These are phyloP conservation scores for Lasiodiplodia theobromae DNA, from an alignment of 2,329 filamentous ascomycete species.

Conservation along the genomic window DNA sequence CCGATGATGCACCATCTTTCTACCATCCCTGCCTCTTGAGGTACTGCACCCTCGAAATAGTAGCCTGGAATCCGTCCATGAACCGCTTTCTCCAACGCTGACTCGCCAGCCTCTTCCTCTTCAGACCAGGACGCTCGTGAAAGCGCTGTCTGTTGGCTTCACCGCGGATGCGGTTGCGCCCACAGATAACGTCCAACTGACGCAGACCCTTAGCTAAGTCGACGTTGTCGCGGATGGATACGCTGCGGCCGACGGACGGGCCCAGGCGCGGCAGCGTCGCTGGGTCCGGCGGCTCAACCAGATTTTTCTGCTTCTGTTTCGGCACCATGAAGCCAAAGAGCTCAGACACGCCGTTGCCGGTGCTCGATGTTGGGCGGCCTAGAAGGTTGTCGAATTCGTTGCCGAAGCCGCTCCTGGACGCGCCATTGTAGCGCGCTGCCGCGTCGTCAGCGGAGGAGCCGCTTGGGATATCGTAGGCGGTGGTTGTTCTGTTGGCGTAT, in stretches of 20 bases:
- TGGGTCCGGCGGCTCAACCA: constrained; percentile 23
- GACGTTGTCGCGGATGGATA: constrained; percentile 36
- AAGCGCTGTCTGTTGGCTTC: constrained; percentile 69
- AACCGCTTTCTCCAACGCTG: constrained; percentile 75
- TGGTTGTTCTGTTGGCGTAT: constrained; percentile 31
- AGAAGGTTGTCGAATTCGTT: not conserved
- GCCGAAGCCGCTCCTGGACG: not conserved
- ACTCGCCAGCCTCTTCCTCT: constrained; percentile 76
- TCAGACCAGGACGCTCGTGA: constrained; percentile 77
- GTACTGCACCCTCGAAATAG: constrained; percentile 69
- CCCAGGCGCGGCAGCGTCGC: constrained; percentile 39
- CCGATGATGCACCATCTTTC: not conserved
- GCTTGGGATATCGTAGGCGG: constrained; percentile 5
- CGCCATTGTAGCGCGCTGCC: constrained; percentile 5
- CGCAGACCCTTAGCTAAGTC: constrained; percentile 54
- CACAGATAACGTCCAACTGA: constrained; percentile 51
- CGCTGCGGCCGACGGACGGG: constrained; percentile 43
- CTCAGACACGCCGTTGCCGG: not conserved
- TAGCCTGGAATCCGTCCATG: constrained; percentile 70
- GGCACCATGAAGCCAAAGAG: not conserved
- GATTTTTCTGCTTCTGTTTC: not conserved
- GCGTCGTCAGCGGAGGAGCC: constrained; percentile 22
- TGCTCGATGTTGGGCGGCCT: constrained; percentile 1
- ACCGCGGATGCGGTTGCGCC: constrained; percentile 63
- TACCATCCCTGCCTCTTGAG: constrained; percentile 82